Conservation (phyloP, 768 basidiomycete genomes). For the Terana coerulea region DNA sequence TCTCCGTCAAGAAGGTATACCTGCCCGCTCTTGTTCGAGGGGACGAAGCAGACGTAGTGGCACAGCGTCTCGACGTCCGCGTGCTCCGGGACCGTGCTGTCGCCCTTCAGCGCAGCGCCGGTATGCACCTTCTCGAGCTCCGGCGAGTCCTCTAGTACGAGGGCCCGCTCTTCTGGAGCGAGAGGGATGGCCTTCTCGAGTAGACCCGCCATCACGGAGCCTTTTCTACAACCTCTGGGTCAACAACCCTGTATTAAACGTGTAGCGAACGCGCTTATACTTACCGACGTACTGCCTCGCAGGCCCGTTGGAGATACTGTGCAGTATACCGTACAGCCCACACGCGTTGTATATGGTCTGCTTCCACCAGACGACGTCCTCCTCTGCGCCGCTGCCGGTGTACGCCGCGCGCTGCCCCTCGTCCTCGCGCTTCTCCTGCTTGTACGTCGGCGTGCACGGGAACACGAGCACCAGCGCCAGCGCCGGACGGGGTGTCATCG, state of each 20-base stretch:
- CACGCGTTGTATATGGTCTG: constrained; percentile 13
- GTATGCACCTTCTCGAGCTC: constrained; percentile 13
- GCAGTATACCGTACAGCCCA: constrained; percentile 12
- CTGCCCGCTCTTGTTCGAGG: constrained; percentile 4
- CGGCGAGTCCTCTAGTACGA: constrained; percentile 2
- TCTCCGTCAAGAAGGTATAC: constrained; percentile 10
- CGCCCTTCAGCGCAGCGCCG: constrained; percentile 6
- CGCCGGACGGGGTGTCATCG: constrained; percentile 3
- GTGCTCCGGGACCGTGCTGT: constrained; percentile 5
- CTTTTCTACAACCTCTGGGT: no score
- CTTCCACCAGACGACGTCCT: constrained; percentile 8
- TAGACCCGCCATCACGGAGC: neutral
- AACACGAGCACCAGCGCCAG: constrained; percentile 10
- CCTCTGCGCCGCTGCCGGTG: constrained; percentile 2
- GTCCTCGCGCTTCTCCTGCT: neutral
- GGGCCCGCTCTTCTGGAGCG: constrained; percentile 5
- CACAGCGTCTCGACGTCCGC: constrained; percentile 2
- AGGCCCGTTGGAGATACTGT: constrained; percentile 6
- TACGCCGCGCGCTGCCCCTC: neutral
- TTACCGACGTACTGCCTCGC: constrained; percentile 6
- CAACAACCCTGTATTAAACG: no score
- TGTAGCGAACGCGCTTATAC: neutral
- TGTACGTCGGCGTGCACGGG: neutral
- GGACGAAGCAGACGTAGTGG: constrained; percentile 11
- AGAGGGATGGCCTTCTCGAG: constrained; percentile 4